Conservation (phyloP, 2,329 filamentous ascomycete species). For the Nemania diffusa region DNA sequence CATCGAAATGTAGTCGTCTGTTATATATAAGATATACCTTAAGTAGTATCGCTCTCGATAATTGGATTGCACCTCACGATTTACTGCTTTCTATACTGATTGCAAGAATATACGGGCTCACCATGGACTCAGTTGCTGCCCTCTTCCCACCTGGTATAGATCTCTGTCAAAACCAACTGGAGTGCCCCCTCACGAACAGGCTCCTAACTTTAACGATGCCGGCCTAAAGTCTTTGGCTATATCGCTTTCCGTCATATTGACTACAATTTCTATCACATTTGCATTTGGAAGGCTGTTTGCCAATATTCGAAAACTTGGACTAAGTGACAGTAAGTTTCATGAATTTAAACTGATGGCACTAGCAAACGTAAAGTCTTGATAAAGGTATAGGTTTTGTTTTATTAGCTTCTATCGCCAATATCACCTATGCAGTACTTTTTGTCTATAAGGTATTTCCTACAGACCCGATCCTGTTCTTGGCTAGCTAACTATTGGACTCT, state of each 20-base stretch:
- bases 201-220: conserved; percentile 1
- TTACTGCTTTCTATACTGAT: background rate
- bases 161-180: conserved; percentile 7
- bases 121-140: background rate
- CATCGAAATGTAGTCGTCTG: background rate
- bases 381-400: background rate
- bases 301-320: conserved; percentile 1
- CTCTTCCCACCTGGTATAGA: conserved; percentile 5
- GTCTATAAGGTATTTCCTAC: background rate
- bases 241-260: conserved; percentile 4
- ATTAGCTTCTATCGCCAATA: conserved; percentile 1
- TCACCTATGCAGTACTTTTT: conserved; percentile 1
- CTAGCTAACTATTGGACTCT: background rate
- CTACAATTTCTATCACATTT: background rate
- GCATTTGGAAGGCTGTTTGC: conserved; percentile 1
- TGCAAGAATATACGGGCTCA: background rate
- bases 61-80: background rate
- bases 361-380: background rate
- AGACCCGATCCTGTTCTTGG: background rate
- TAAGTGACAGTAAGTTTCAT: background rate
- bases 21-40: background rate
- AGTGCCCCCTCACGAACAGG: background rate
- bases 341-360: background rate
- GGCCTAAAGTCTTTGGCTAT: conserved; percentile 2
- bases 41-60: background rate